Evolutionary conservation across 129 eudicot species (phyloP).

Genomic region (Escallonia herrerae): DNA sequence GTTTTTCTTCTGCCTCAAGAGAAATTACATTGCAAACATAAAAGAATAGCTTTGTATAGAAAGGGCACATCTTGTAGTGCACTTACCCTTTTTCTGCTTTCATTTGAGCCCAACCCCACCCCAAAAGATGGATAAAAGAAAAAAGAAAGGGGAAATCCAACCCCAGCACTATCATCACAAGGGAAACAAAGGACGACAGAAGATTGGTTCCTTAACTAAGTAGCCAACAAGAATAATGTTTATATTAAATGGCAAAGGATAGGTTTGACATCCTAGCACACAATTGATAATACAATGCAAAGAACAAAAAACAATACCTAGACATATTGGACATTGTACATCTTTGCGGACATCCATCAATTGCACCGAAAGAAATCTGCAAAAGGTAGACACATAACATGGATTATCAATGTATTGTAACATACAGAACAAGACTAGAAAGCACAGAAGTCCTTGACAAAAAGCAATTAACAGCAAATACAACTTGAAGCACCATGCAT

Average conservation of each 20-base stretch:
- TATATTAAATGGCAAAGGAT: background rate
- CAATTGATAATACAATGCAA: background rate
- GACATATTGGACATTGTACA: constrained; percentile 33
- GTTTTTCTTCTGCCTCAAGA: too few relatives aligned
- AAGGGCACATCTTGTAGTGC: too few relatives aligned
- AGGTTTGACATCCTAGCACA: background rate
- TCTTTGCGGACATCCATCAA: constrained; percentile 18
- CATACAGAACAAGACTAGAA: background rate
- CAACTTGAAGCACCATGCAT: background rate
- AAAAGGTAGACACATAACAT: background rate
- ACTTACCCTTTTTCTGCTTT: too few relatives aligned
- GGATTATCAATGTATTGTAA: background rate
- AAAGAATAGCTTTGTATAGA: too few relatives aligned
- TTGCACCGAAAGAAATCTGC: constrained; percentile 14
- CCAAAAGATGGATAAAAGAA: too few relatives aligned
- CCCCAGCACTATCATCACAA: too few relatives aligned
- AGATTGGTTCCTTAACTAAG: background rate
- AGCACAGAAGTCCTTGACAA: background rate
- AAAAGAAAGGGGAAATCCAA: too few relatives aligned
- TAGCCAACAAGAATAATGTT: background rate
- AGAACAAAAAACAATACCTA: constrained; percentile 20
- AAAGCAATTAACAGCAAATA: background rate
- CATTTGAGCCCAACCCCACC: too few relatives aligned
- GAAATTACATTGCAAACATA: too few relatives aligned
- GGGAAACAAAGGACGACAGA: too few relatives aligned